These are phyloP conservation scores for Hymenoscyphus fructigenus DNA, from an alignment of 2,329 filamentous ascomycete genomes.

Conservation along the genomic window DNA sequence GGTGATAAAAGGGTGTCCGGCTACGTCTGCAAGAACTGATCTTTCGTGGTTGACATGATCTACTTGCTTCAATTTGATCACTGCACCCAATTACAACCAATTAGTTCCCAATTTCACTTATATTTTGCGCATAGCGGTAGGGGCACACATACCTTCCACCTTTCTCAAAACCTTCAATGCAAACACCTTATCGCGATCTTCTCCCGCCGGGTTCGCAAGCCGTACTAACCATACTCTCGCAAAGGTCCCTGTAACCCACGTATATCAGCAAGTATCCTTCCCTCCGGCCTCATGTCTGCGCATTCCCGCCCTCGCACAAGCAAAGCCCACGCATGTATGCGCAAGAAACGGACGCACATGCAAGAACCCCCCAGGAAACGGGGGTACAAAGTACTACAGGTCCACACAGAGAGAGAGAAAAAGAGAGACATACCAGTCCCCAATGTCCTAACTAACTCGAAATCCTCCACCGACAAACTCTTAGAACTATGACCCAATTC, in stretches of 20 bases:
- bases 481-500: conserved; percentile 31
- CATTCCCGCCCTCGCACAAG: conserved; percentile 6
- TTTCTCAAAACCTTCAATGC: conserved; percentile 79
- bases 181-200: conserved; percentile 66
- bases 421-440: conserved; percentile 60
- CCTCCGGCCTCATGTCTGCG: background rate
- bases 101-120: background rate
- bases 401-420: conserved; percentile 5
- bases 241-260: conserved; percentile 62
- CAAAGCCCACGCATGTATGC: conserved; percentile 8
- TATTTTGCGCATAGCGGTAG: background rate
- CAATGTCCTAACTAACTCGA: conserved; percentile 71
- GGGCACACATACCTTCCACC: conserved; percentile 46
- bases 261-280: conserved; percentile 19
- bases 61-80: conserved; percentile 81
- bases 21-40: conserved; percentile 72
- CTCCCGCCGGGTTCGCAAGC: conserved; percentile 53
- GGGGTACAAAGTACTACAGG: conserved; percentile 5
- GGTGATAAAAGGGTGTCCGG: conserved; percentile 82
- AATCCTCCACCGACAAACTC: conserved; percentile 54
- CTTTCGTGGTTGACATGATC: conserved; percentile 85
- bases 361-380: background rate
- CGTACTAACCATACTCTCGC: conserved; percentile 78
- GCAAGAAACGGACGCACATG: background rate
- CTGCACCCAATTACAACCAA: conserved; percentile 40